Evolutionary conservation across 1,139 yeast species (phyloP), one percentile per base, ranked within the genome.

Genomic region (Casaregolazyma suthepensis): DNA sequence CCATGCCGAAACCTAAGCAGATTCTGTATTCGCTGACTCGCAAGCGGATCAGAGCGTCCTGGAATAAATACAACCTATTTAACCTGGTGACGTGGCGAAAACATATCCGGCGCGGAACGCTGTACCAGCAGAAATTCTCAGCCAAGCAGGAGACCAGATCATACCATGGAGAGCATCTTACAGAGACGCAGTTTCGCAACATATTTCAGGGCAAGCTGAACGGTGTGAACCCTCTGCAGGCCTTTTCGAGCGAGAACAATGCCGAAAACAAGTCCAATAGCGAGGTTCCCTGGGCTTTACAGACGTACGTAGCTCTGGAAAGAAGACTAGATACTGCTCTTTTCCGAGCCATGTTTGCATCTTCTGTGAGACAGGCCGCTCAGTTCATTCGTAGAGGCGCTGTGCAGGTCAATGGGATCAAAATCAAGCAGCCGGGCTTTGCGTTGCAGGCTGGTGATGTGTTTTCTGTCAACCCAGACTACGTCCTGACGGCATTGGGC

Each of bases 101-200:
- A 58, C 59, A 61, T 82, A 72, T 85, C 85, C 80, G 76, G 55
- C 78, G 82, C 9, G 81, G 79, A 65, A 80, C 90, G 15, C 72
- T 88, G 55, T 93, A 78, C 72, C 96, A 90, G 72, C 96, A 91
- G 71, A 89, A 90, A 72, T 93, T 96, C 91, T 73, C 78, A 9
- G 85, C 97, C 52, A 93, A 94, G 70, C 85, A 85, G 66, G 97
- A 90, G 67, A 85, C 98, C 3, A 81, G 99, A 72, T 86, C 94
- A 1, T 93, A 93, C 69, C 99, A 93, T 68, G 99, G 99, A 62
- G 98, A 93, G 66, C 91, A 87, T 67, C 72, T 93, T 55, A 86
- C 94, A 0, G 99, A 93, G 69, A 75, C 82, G 26, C 82, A 93
- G 66, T 88, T 91, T 82, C 82, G 85, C 66, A 75, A 82, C 29